These are phyloP conservation scores for Arabidopsis hybrid DNA, from an alignment of 441 rosid genomes.

Conservation along the genomic window DNA sequence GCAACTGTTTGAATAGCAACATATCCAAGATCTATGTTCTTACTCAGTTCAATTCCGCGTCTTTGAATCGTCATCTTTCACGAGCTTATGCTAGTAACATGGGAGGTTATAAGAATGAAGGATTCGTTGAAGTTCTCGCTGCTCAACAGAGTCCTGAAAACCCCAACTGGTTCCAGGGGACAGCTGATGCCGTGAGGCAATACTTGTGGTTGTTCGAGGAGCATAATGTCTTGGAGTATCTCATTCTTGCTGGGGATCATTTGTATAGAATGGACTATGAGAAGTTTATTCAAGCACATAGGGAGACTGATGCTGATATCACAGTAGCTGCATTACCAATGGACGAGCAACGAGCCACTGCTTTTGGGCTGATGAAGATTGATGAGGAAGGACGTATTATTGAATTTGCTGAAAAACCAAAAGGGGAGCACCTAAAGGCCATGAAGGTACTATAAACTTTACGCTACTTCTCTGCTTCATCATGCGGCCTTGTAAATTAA, in stretches of 20 bases:
- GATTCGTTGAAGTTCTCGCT: constrained; percentile 96
- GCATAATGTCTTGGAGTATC: constrained; percentile 86
- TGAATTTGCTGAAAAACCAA: constrained; percentile 81
- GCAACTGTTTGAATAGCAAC: constrained; percentile 95
- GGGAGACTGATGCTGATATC: constrained; percentile 76
- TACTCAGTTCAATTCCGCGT: constrained; percentile 95
- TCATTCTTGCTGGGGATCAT: constrained; percentile 89
- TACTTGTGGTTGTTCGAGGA: constrained; percentile 87
- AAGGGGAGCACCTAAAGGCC: constrained; percentile 71
- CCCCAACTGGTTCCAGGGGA: constrained; percentile 95
- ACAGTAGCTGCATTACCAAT: constrained; percentile 81
- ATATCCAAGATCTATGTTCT: constrained; percentile 92
- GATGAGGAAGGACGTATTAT: constrained; percentile 66
- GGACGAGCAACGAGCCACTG: constrained; percentile 80
- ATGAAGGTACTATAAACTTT: constrained; percentile 54
- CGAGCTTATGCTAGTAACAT: constrained; percentile 93
- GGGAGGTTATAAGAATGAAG: constrained; percentile 98
- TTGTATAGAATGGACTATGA: constrained; percentile 89
- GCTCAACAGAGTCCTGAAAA: constrained; percentile 99
- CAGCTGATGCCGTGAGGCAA: constrained; percentile 73
- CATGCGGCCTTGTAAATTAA: neutral
- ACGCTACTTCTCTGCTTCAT: neutral
- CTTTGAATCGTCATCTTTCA: constrained; percentile 90
- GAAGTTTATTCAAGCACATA: constrained; percentile 85
- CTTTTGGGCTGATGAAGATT: constrained; percentile 80